Base-by-base conservation (phyloP, 1,284 basidiomycete species). In the Puccinia hordei region DNA sequence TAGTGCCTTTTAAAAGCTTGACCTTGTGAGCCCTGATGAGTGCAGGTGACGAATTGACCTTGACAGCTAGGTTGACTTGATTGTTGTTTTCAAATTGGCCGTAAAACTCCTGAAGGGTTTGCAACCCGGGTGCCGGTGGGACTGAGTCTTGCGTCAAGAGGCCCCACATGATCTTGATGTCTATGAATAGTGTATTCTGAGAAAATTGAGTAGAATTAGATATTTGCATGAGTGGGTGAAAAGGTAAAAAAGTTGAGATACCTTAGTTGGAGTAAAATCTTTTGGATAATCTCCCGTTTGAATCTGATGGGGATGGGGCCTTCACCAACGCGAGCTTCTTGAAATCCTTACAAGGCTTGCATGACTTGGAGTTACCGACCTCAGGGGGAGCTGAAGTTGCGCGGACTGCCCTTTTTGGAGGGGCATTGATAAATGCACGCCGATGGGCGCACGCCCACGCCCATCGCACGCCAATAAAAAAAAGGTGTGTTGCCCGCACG, bases 21-120 rank as follows among this genome's bases (percentile, higher is more conserved):
- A 53, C 27, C 15, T 66, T 6, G 30, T 53, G 63, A 15, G 44
- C n/a, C 13, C 49, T n/a, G n/a, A 66, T 24, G 49, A 53, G 38
- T 38, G 46, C 33, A 49, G 44, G 35, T 17, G 53, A 53, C 19
- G n/a, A 30, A 41, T 30, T 41, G 12, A 8, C 30, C 35, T 68
- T 53, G n/a, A 55, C 63, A n/a, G 51, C 74, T 5, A 22, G 17
- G 53, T 77, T n/a, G 38, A 68, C 49, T 63, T 76, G 41, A 19
- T 76, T n/a, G 19, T 46, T 27, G 24, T 30, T 38, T 9, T 15
- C 19, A 19, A 77, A 77, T 9, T n/a, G 19, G 24, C 35, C 30
- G 63, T 77, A 77, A 24, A 77, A 77, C 12, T 77, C 63, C 30
- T 68, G 44, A 22, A 77, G 35, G 24, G 49, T 51, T 5, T n/a